Evolutionary conservation across 2,329 filamentous ascomycete species (phyloP).

Genomic region (Didymellaceae sp.): DNA sequence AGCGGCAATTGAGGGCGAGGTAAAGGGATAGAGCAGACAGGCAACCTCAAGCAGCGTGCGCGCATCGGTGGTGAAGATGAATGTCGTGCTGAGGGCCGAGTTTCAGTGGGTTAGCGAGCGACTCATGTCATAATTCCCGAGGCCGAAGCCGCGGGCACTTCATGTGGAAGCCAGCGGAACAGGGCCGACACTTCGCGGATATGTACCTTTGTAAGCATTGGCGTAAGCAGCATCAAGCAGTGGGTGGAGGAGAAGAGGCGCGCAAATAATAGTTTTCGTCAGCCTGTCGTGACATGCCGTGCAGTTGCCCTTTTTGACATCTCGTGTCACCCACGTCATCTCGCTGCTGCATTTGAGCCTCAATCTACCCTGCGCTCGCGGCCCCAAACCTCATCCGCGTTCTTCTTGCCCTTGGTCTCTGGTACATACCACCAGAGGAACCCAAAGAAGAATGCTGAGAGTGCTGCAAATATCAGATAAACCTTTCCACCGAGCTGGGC

Average conservation of each 20-base stretch:
- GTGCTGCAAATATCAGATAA: slow-evolving; percentile 86
- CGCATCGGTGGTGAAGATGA: slow-evolving; percentile 8
- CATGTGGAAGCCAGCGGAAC: slow-evolving; percentile 33
- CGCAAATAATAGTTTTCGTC: too few species aligned
- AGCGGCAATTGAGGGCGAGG: slow-evolving; percentile 16
- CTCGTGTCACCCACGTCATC: slow-evolving; percentile 8
- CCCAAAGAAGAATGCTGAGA: slow-evolving; percentile 71
- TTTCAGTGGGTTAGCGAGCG: slow-evolving; percentile 18
- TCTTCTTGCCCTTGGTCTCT: slow-evolving; percentile 85
- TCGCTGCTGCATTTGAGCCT: slow-evolving; percentile 4
- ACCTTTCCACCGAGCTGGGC: slow-evolving; percentile 79
- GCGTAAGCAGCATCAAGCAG: slow-evolving; percentile 34
- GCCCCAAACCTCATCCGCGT: slow-evolving; percentile 91
- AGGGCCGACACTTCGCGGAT: slow-evolving; percentile 21
- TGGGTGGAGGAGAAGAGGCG: background rate
- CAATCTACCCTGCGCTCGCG: slow-evolving; percentile 55
- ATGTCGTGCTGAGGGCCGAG: slow-evolving; percentile 19
- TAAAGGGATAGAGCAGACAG: slow-evolving; percentile 8
- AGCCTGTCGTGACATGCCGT: background rate
- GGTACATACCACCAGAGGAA: slow-evolving; percentile 81
- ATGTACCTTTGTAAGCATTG: slow-evolving; percentile 16
- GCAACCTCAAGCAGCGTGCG: background rate
- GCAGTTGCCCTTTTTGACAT: slow-evolving; percentile 1
- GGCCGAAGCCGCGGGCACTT: slow-evolving; percentile 23
- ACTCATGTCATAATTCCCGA: slow-evolving; percentile 13